phyloP scores from a whole-genome alignment of 345 rosid species.

The Isatis tinctoria region DNA sequence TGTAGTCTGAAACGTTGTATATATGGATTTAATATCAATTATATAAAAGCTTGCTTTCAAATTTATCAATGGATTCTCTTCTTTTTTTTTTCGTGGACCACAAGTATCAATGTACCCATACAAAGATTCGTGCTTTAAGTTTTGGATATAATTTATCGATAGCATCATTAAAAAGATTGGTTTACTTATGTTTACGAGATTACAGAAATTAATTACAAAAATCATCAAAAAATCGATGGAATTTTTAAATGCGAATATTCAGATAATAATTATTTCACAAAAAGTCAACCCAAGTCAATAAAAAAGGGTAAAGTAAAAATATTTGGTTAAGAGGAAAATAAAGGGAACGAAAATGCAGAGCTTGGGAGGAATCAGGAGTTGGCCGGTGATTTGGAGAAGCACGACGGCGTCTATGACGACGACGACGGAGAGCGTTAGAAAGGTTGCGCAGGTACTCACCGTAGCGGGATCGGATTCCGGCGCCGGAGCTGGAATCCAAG shows the following conservation, averaged over 20 bases:
- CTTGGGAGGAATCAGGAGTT: constrained; percentile 25
- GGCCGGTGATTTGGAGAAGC: constrained; percentile 30
- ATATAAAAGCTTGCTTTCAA: constrained; percentile 15
- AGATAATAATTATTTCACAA: neutral
- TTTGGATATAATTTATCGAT: neutral
- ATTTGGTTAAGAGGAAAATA: neutral
- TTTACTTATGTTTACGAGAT: neutral
- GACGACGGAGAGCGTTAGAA: constrained; percentile 7
- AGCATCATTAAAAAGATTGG: neutral
- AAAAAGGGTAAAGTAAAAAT: too few species aligned
- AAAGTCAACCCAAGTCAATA: neutral
- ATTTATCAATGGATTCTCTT: neutral
- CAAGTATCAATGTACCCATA: neutral
- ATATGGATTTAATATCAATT: neutral
- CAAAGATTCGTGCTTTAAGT: neutral
- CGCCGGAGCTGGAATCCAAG: constrained; percentile 94
- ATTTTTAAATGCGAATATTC: too few species aligned
- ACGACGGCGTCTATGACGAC: constrained; percentile 22
- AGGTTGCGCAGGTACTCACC: constrained; percentile 51
- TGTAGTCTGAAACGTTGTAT: constrained; percentile 9
- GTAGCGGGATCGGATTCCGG: constrained; percentile 98
- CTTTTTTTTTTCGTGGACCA: neutral
- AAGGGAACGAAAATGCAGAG: constrained; percentile 17
- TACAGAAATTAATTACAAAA: neutral
- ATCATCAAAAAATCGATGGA: too few species aligned